A percentile compares a stretch with the other conserved stretches of the same genome.
phyloP scores from a whole-genome alignment of 495 filamentous ascomycete species.

The Hypoxylon trugodes region DNA sequence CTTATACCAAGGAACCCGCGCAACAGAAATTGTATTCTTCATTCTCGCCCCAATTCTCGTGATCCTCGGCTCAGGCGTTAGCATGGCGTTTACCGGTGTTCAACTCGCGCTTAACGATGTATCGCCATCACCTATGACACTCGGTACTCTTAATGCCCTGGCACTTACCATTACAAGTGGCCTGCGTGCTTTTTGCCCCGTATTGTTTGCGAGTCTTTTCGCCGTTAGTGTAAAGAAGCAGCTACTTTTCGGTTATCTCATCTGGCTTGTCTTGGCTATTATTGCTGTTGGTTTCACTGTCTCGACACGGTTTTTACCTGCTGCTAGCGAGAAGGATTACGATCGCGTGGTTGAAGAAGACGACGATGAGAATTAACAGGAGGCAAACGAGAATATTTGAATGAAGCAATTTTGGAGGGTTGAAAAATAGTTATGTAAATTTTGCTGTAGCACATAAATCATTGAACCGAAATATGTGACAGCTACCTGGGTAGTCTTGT shows the following conservation, averaged over 20 bases:
- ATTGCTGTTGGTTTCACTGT: conserved; percentile 57
- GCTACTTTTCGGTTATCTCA: conserved; percentile 66
- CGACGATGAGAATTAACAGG: neutral
- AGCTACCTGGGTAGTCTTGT: too few relatives aligned
- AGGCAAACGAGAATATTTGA: neutral
- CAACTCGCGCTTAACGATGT: conserved; percentile 76
- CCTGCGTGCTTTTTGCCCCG: conserved; percentile 66
- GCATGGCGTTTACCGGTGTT: conserved; percentile 72
- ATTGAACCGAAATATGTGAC: too few relatives aligned
- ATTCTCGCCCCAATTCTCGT: conserved; percentile 51
- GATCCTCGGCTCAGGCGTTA: conserved; percentile 64
- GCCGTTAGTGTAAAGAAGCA: conserved; percentile 66
- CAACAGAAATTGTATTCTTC: conserved; percentile 61
- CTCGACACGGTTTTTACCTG: conserved; percentile 58
- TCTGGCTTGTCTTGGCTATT: conserved; percentile 67
- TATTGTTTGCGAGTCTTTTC: conserved; percentile 67
- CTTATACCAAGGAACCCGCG: conserved; percentile 47
- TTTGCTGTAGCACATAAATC: too few relatives aligned
- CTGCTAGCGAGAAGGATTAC: conserved; percentile 40
- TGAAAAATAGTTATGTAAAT: too few relatives aligned
- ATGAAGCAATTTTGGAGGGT: too few relatives aligned
- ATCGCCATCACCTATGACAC: conserved; percentile 62
- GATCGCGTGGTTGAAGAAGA: conserved; percentile 11
- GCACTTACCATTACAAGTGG: conserved; percentile 63
- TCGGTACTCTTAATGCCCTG: conserved; percentile 73